Conservation (phyloP, 2,329 filamentous ascomycete genomes). For the Sporothrix variecibatus region DNA sequence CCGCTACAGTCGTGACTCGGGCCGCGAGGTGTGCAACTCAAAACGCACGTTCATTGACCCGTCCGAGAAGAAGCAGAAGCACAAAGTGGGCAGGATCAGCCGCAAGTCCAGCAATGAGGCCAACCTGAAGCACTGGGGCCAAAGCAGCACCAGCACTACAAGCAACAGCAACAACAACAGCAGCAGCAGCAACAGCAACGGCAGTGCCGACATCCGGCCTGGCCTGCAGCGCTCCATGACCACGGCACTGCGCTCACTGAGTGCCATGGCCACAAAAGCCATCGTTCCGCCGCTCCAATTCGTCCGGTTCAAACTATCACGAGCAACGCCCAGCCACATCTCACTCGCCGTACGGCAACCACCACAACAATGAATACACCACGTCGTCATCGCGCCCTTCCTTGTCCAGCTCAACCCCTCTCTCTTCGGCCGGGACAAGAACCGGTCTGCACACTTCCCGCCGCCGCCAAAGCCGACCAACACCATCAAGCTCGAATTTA, state of each 20-base stretch:
- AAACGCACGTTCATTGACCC: conserved; percentile 68
- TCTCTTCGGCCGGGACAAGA: conserved; percentile 34
- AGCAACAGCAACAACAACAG: background rate
- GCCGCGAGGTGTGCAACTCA: conserved; percentile 87
- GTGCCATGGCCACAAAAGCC: conserved; percentile 37
- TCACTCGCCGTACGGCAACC: conserved; percentile 36
- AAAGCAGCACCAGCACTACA: conserved; percentile 24
- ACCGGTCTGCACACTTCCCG: conserved; percentile 31
- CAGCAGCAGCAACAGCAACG: background rate
- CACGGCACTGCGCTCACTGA: conserved; percentile 49
- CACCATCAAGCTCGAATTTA: conserved; percentile 87
- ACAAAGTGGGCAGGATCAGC: conserved; percentile 47
- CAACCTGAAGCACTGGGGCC: conserved; percentile 27
- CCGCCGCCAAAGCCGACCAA: conserved; percentile 61
- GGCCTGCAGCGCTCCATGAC: conserved; percentile 52
- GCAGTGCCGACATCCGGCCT: conserved; percentile 36
- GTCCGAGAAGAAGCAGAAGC: conserved; percentile 38
- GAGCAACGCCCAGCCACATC: conserved; percentile 31
- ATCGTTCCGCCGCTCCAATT: conserved; percentile 37
- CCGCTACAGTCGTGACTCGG: conserved; percentile 88
- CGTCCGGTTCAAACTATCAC: conserved; percentile 8
- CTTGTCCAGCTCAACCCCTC: conserved; percentile 31
- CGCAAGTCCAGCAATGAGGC: conserved; percentile 41
- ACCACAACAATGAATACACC: conserved; percentile 38
- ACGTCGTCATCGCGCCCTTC: conserved; percentile 19